phyloP scores from a whole-genome alignment of 108 stramenopile species.

The Craspedostauros australis region DNA sequence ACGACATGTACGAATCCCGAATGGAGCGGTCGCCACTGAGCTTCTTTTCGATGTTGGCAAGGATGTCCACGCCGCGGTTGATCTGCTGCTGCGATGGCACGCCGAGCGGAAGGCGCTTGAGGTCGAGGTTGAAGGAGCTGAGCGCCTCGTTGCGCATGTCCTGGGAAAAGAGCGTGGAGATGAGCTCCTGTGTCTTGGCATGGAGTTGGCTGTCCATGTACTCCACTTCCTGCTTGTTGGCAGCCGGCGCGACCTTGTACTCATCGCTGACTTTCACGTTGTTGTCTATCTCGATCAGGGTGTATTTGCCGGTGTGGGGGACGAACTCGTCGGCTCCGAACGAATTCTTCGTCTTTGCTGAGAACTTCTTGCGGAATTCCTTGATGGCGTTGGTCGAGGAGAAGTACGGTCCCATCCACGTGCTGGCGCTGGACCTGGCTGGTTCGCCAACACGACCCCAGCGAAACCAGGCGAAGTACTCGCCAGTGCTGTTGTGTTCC shows the following conservation, averaged over 20 bases:
- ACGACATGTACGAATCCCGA: slow-evolving; percentile 7
- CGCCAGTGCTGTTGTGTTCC: slow-evolving; percentile 10
- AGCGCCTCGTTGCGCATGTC: slow-evolving; percentile 45
- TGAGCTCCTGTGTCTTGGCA: slow-evolving; percentile 28
- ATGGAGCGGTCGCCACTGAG: slow-evolving; percentile 4
- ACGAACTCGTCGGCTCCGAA: slow-evolving; percentile 23
- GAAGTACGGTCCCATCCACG: slow-evolving; percentile 5
- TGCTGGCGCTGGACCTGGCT: neutral
- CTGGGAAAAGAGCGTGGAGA: slow-evolving; percentile 36
- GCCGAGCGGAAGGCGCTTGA: slow-evolving; percentile 43
- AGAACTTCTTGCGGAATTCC: slow-evolving; percentile 34
- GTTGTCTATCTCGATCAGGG: slow-evolving; percentile 31
- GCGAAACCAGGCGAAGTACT: slow-evolving; percentile 40
- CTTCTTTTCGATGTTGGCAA: slow-evolving; percentile 29
- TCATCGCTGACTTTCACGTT: slow-evolving; percentile 10
- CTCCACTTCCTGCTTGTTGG: neutral
- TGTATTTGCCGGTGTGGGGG: slow-evolving; percentile 33
- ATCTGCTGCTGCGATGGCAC: slow-evolving; percentile 33
- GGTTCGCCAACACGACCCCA: slow-evolving; percentile 66
- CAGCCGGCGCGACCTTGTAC: neutral
- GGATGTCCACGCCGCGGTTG: slow-evolving; percentile 26
- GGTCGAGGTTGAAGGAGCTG: slow-evolving; percentile 28
- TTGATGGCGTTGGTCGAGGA: slow-evolving; percentile 1
- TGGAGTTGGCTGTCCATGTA: slow-evolving; percentile 26
- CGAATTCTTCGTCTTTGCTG: slow-evolving; percentile 33